phyloP scores from a whole-genome alignment of 106 monocot species.

The Phalaenopsis aphrodite region DNA sequence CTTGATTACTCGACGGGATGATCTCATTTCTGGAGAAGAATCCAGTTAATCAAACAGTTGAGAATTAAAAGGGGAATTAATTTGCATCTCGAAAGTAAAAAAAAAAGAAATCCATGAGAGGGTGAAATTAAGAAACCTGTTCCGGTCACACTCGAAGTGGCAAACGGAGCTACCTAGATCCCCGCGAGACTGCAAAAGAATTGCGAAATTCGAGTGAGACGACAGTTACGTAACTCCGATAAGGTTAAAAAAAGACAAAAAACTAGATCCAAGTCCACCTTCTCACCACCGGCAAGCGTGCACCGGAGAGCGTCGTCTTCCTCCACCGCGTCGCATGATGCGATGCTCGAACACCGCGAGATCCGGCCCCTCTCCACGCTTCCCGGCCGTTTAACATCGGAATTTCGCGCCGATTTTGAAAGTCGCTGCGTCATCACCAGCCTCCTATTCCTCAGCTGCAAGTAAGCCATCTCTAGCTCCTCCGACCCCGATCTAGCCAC shows the following conservation, averaged over 20 bases:
- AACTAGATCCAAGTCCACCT: slow-evolving; percentile 22
- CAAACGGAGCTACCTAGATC: slow-evolving; percentile 10
- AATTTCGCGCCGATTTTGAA: slow-evolving; percentile 4
- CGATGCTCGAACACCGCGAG: slow-evolving; percentile 16
- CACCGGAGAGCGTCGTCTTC: neutral
- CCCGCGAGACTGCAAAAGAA: slow-evolving; percentile 1
- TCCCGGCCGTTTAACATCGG: neutral
- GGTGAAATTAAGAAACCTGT: slow-evolving; percentile 9
- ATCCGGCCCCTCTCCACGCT: slow-evolving; percentile 9
- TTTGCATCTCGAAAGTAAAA: neutral
- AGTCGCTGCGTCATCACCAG: slow-evolving; percentile 10
- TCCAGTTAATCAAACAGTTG: neutral
- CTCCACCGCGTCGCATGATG: slow-evolving; percentile 8
- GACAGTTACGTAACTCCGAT: neutral
- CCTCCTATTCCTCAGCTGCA: slow-evolving; percentile 17
- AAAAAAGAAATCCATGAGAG: neutral
- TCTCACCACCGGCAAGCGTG: slow-evolving; percentile 4
- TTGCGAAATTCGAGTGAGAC: neutral
- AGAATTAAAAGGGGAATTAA: neutral
- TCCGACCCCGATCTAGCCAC: neutral
- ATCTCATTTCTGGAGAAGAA: slow-evolving; percentile 28
- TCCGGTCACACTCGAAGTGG: slow-evolving; percentile 17
- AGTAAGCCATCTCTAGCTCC: slow-evolving; percentile 16
- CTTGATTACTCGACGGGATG: slow-evolving; percentile 18
- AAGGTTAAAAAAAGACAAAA: neutral